These are phyloP conservation scores for Fusarium luffae DNA, from an alignment of 2,329 filamentous ascomycete genomes.

Conservation along the genomic window DNA sequence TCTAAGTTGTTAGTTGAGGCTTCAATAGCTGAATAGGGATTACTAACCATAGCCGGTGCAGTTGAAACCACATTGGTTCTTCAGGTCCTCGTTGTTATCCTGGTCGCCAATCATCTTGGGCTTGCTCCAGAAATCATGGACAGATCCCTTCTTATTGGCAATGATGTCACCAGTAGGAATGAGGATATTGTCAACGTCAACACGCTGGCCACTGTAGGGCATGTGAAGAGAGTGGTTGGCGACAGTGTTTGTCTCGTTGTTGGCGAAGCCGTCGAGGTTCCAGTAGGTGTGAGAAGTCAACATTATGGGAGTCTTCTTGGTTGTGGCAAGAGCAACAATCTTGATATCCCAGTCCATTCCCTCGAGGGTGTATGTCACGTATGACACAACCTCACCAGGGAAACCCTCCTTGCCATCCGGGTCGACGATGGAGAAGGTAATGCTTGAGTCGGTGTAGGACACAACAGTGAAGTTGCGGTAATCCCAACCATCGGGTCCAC, in stretches of 20 bases:
- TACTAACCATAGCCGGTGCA: slow-evolving; percentile 85
- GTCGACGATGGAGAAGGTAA: slow-evolving; percentile 81
- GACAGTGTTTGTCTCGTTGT: slow-evolving; percentile 72
- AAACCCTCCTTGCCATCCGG: slow-evolving; percentile 80
- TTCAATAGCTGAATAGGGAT: fast-evolving
- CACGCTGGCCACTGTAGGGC: slow-evolving; percentile 76
- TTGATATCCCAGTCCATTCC: slow-evolving; percentile 76
- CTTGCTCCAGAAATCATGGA: slow-evolving; percentile 84
- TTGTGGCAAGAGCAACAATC: slow-evolving; percentile 76
- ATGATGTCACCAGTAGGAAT: slow-evolving; percentile 81
- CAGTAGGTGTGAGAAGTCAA: slow-evolving; percentile 80
- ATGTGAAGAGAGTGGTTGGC: slow-evolving; percentile 79
- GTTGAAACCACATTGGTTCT: slow-evolving; percentile 80
- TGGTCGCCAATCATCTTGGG: slow-evolving; percentile 84
- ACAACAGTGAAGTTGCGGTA: slow-evolving; percentile 81
- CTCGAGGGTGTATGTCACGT: slow-evolving; percentile 77
- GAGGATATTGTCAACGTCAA: slow-evolving; percentile 76
- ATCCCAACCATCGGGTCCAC: slow-evolving; percentile 78
- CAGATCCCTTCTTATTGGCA: slow-evolving; percentile 72
- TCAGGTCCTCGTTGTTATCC: slow-evolving; percentile 69
- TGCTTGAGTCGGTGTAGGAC: slow-evolving; percentile 72
- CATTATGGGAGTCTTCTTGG: slow-evolving; percentile 85
- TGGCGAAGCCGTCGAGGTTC: slow-evolving; percentile 84
- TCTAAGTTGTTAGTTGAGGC: slow-evolving; percentile 53
- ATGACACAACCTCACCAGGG: slow-evolving; percentile 79